Base-by-base conservation (phyloP, 2,329 filamentous ascomycete genomes). In the Hymenoscyphus fructigenus region DNA sequence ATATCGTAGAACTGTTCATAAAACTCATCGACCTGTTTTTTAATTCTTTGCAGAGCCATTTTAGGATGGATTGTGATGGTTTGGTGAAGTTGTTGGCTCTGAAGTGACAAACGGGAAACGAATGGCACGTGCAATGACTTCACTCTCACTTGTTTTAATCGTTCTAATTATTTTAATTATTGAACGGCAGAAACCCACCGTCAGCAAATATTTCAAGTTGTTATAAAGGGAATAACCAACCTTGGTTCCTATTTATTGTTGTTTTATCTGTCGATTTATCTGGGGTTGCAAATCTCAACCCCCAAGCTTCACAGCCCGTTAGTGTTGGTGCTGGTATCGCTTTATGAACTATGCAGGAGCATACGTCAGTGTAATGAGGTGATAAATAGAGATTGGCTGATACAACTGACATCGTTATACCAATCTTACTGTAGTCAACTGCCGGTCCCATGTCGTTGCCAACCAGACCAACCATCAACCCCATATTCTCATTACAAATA, bases 1-100 rank as follows among this genome's bases (percentile, higher is more conserved):
- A 62, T 55, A 32, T 55, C 44, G 14, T 55, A 26, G 14, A 50
- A 50, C 14, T 50, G 47, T 14, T 50, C 47, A 50, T 26, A 50
- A 3, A 50, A 14, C n/a, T 50, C 47, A 3, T 12, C 26, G 20
- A 12, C 20, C 47, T 50, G 20, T 5, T 2, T 26, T 9, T 5
- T 10, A 20, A 50, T 50, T 14, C 20, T 26, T 14, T 14, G 47
- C 3, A 50, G 26, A 15, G 20, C 20, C 47, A 50, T 50, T 12
- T 15, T 50, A n/a, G 23, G 20, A 57, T 20, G 7, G 53, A 62
- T 20, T 10, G 1, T 5, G 44, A 47, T 47, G 6, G 44, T 23
- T 9, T 9, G 44, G n/a, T n/a, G 17, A 32, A 32, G 41, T n/a
- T 47, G 15, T 47, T 20, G 41, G 38, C 7, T 47, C 41, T 4